These are phyloP conservation scores for Pholiota adiposa DNA, from an alignment of 1,284 basidiomycete genomes.

Conservation along the genomic window DNA sequence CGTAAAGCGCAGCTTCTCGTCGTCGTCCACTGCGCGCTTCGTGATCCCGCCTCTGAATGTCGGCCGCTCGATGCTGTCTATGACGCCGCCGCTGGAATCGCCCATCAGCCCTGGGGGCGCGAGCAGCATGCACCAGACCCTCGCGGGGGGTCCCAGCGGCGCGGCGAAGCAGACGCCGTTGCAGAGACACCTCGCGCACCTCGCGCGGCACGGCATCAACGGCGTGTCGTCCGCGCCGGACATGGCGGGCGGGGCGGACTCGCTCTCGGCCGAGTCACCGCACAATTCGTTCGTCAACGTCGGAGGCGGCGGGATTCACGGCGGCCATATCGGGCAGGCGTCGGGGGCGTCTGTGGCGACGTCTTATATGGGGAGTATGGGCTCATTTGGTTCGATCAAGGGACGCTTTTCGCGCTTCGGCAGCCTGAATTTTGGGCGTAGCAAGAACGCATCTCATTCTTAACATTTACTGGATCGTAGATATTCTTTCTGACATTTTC, in stretches of 20 bases:
- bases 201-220: conserved; percentile 79
- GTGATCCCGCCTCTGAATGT: conserved; percentile 54
- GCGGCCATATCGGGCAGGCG: conserved; percentile 33
- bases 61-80: conserved; percentile 40
- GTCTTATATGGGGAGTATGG: conserved; percentile 57
- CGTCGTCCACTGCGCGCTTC: conserved; percentile 46
- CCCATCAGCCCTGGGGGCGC: conserved; percentile 32
- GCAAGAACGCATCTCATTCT: conserved; percentile 45
- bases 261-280: conserved; percentile 64
- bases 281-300: conserved; percentile 75
- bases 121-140: conserved; percentile 24
- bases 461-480: conserved; percentile 16
- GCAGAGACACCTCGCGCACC: conserved; percentile 75
- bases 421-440: conserved; percentile 69
- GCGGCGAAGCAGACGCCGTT: conserved; percentile 68
- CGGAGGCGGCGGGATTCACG: conserved; percentile 44
- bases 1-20: conserved; percentile 46
- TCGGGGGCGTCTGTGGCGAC: conserved; percentile 55
- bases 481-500: conserved; percentile 13
- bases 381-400: conserved; percentile 54
- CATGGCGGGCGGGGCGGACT: conserved; percentile 56
- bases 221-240: conserved; percentile 77
- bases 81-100: conserved; percentile 49
- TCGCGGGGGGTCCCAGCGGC: neutral
- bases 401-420: conserved; percentile 75